A percentile compares a stretch with the other conserved stretches of the same genome.
Conservation (phyloP, 805 yeast genomes). For the Pichia manshurica region DNA sequence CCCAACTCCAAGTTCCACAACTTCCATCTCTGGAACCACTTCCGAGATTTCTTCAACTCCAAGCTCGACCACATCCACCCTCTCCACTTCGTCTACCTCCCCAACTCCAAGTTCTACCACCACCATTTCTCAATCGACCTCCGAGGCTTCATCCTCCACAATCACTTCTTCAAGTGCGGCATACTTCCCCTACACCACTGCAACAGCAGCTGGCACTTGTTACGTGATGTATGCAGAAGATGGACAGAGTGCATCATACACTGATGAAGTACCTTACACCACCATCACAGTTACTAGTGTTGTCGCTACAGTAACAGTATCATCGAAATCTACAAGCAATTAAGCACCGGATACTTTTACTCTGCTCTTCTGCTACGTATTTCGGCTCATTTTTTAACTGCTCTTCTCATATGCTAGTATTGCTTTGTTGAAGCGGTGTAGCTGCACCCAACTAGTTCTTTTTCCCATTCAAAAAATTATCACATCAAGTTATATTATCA, state of each 20-base stretch:
- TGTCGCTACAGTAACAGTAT: conserved; percentile 34
- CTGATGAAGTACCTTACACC: conserved; percentile 28
- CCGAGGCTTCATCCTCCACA: conserved; percentile 9
- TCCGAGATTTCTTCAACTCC: conserved; percentile 8
- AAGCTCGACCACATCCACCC: conserved; percentile 9
- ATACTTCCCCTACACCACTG: conserved; percentile 30
- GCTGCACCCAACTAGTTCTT: no score
- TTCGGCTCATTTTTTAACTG: no score
- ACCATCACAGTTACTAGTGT: conserved; percentile 31
- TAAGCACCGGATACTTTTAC: no score
- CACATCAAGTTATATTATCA: no score
- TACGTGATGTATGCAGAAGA: conserved; percentile 34
- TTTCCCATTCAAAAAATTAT: no score
- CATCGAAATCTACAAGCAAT: no score
- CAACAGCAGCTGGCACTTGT: conserved; percentile 29
- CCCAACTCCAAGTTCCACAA: conserved; percentile 13
- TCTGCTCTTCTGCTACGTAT: no score
- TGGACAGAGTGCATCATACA: conserved; percentile 20
- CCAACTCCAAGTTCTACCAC: conserved; percentile 6
- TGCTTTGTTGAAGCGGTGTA: no score
- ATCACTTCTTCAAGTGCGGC: neutral
- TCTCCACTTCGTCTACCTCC: conserved; percentile 22
- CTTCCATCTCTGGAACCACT: conserved; percentile 4
- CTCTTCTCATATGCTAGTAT: no score
- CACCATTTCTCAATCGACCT: conserved; percentile 2